phyloP scores from a whole-genome alignment of 1,139 yeast genomes.

The Hansenula anomala region DNA sequence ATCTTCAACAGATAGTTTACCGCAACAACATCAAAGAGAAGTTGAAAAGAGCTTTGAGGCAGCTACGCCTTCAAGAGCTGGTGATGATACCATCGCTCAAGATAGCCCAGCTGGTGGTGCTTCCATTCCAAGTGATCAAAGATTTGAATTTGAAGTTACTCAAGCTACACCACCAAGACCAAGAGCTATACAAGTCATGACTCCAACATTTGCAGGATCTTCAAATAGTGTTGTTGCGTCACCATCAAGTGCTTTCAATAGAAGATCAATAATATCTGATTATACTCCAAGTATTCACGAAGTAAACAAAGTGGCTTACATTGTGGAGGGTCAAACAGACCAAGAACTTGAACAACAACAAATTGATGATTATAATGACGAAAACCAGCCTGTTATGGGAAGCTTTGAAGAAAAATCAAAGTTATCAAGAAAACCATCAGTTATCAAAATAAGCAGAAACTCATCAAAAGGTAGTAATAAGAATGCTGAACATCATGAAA shows the following conservation, averaged over 20 bases:
- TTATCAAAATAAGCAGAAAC: constrained; percentile 13
- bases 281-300: constrained; percentile 43
- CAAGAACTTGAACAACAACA: no score
- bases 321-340: constrained; percentile 23
- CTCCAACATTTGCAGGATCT: neutral
- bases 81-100: no score
- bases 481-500: constrained; percentile 1
- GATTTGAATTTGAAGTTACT: constrained; percentile 1
- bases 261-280: constrained; percentile 37
- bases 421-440: constrained; percentile 11
- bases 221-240: neutral
- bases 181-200: neutral
- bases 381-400: no score
- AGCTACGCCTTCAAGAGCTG: no score
- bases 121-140: neutral
- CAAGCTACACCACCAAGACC: neutral
- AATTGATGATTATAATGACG: neutral
- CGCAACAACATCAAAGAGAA: neutral
- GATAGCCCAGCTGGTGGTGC: no score
- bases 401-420: neutral
- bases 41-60: no score
- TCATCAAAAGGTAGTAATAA: constrained; percentile 3
- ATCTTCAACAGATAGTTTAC: constrained; percentile 2
- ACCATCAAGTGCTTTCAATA: constrained; percentile 17
- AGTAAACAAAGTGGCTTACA: constrained; percentile 37